phyloP scores from a whole-genome alignment of 768 basidiomycete species.

The Roridomyces roridus region DNA sequence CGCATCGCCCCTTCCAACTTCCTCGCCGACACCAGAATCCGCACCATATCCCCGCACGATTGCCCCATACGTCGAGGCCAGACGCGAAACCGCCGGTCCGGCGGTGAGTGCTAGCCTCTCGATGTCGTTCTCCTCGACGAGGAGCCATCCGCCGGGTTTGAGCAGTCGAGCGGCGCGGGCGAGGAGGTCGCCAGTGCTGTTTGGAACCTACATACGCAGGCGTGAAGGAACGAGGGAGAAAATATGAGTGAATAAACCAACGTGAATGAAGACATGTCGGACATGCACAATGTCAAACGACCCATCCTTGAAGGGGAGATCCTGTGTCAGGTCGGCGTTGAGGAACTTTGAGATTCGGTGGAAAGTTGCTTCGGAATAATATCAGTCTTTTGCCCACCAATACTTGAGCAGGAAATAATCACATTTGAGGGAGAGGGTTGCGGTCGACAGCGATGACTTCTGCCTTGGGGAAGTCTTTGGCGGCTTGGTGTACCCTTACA shows the following conservation, averaged over 20 bases:
- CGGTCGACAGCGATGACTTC: no score
- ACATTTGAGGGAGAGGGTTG: no score
- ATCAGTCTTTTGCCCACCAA: no score
- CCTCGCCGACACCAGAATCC: no score
- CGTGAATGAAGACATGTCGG: not conserved
- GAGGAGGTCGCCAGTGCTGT: not conserved
- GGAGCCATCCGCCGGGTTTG: slow-evolving; percentile 1
- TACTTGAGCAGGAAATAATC: no score
- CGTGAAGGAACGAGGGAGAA: no score
- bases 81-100: not conserved
- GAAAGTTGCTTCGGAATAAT: no score
- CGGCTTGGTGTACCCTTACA: no score
- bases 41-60: no score
- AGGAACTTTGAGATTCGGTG: not conserved
- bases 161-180: not conserved
- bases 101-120: not conserved
- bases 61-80: not conserved
- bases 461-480: no score
- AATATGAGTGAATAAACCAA: not conserved
- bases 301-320: not conserved
- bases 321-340: not conserved
- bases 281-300: slow-evolving; percentile 7
- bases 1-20: no score
- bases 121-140: slow-evolving; percentile 6
- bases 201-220: not conserved